These are phyloP conservation scores for Blepharisma japonicum DNA, from an alignment of 73 alveolate genomes.

Conservation along the genomic window DNA sequence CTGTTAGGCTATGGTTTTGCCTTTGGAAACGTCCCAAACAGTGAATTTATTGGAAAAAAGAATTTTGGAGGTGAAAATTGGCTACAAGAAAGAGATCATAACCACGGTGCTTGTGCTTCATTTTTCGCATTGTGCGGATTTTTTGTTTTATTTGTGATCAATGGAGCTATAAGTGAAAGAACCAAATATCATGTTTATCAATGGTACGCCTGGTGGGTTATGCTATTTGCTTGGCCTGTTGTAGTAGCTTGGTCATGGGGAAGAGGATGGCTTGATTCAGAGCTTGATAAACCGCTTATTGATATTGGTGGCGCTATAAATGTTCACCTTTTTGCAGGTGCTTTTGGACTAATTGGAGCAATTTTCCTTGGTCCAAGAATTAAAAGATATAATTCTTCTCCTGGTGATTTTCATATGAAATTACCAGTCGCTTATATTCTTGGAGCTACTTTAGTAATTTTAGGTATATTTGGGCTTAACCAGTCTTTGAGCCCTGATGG, in stretches of 20 bases:
- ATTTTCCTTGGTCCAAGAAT: background rate
- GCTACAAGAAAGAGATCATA: background rate
- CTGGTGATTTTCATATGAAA: background rate
- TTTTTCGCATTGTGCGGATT: conserved; percentile 17
- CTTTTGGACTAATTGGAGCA: conserved; percentile 5
- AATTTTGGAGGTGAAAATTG: conserved; percentile 26
- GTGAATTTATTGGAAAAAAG: background rate
- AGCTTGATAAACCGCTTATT: background rate
- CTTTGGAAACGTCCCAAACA: conserved; percentile 11
- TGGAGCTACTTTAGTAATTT: background rate
- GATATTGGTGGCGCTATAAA: background rate
- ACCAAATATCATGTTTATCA: conserved; percentile 17
- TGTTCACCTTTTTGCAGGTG: conserved; percentile 3
- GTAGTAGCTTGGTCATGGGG: conserved; percentile 25
- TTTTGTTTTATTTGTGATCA: background rate
- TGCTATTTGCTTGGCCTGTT: conserved; percentile 23
- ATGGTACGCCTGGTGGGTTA: background rate
- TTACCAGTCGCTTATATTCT: background rate
- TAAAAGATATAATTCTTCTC: background rate
- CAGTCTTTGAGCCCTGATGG: background rate
- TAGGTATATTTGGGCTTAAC: background rate
- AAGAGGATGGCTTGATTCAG: conserved; percentile 22
- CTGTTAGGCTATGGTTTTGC: conserved; percentile 26
- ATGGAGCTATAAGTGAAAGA: conserved; percentile 19
- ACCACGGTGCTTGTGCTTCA: background rate